Base-by-base conservation (phyloP, 768 basidiomycete species). In the Trametes gibbosa region DNA sequence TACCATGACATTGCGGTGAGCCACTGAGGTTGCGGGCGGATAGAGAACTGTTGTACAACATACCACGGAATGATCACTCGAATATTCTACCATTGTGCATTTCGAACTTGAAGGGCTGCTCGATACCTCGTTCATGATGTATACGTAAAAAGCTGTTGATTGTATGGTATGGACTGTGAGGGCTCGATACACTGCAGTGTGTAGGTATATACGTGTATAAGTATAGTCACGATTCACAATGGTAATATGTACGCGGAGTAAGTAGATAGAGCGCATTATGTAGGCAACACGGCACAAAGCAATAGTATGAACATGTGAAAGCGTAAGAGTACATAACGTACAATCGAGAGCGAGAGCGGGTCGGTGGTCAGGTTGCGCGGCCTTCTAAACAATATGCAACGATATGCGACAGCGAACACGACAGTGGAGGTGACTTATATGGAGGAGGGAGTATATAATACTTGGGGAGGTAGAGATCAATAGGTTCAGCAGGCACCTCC, bases 1-100 rank as follows among this genome's bases (percentile, higher is more conserved):
- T 23, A 46, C 64, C 8, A 65, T 65, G 64, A 50, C 60, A 39
- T 42, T 43, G 40, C 59, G 59, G 50, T 61, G 34, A 61, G 40
- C 21, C 32, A 24, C 19, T 25, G 25, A 9, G 27, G 17, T 32
- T 3, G 35, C 5, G 17, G 17, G 46, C n/a, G 34, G 53, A 51
- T 13, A 37, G 45, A 48, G 53, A 47, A 56, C 17, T 13, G 19
- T 47, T 55, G 53, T 56, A 56, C 37, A 40, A 51, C 59, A 61
- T 61, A 61, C 53, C 48, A 52, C 19, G 59, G 50, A 60, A 52
- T 48, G 47, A 29, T 23, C 16, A 53, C n/a, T 32, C 32, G 52
- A 29, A 43, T 41, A 12, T 19, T 24, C 25, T 27, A 12, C 25
- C 12, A 17, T 4, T 29, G 24, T 29, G 24, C 1, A 6, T 14